Evolutionary conservation across 257 asterid genomes (phyloP), one percentile per base, ranked within the genome.

Genomic region (Rhazya stricta): DNA sequence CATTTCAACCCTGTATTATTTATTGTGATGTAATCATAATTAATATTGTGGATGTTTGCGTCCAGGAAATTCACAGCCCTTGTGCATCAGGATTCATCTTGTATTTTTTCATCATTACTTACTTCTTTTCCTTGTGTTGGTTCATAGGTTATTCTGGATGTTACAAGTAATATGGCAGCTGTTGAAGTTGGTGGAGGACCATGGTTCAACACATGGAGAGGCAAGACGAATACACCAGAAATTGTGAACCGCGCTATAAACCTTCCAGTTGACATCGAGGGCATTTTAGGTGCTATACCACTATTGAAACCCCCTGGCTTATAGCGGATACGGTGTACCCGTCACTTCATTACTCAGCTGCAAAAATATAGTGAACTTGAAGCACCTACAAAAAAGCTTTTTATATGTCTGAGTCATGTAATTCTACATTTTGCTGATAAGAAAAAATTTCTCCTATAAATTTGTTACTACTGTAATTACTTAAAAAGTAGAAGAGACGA

Each of bases 111-210:
- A 12, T 9, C 6, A 19, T 67, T 21, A 39, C 39, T 51, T 29
- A 16, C 9, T 9, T 27, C 66, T 18, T 25, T 11, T 21, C 29
- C 53, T 80, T 42, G 41, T 27, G 65, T 57, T 73, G 34, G 4
- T 76, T 76, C 57, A 68, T 63, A 94, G 98, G 90, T 86, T 45
- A 82, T 92, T 34, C 80, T 94, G 89, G 98, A 92, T 53, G 97
- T 92, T 21, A 92, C 90, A 7, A 94, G 99, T 73, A 88, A 86
- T 73, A 92, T 94, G 99, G 99, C 98, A 50, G 98, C 96, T 0
- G 85, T 88, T 45, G 99, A 94, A 85, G 99, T 94, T 23, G 99
- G 99, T 53, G 99, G 99, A 74, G 99, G 99, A 23, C 99, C 99
- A 0, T 94, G 99, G 98, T 89, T 94, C 81, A 86, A 78, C 74